Percentiles rank a stretch among this genome's conserved stretches.
phyloP scores from a whole-genome alignment of 192 early-diverging fungal species.

The Gamsiella multidivaricata region DNA sequence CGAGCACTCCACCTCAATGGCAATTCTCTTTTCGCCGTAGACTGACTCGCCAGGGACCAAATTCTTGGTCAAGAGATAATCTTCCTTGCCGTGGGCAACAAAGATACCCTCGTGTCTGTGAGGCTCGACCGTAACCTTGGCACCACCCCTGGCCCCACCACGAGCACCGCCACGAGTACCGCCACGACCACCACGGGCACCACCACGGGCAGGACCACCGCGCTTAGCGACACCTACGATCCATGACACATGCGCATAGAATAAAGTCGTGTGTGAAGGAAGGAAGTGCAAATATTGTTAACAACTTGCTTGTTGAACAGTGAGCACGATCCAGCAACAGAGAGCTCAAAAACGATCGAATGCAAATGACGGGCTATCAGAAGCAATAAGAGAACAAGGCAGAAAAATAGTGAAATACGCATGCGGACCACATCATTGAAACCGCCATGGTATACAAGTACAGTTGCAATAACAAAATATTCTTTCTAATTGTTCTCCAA shows the following conservation, averaged over 20 bases:
- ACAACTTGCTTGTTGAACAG: background rate
- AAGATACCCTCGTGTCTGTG: constrained; percentile 97
- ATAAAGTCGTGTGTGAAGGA: background rate
- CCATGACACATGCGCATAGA: background rate
- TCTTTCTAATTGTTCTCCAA: background rate
- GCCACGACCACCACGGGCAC: constrained; percentile 60
- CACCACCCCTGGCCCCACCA: constrained; percentile 87
- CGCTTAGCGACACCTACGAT: constrained; percentile 64
- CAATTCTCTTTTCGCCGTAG: constrained; percentile 99
- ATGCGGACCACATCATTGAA: background rate
- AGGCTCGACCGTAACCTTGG: constrained; percentile 97
- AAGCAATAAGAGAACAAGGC: background rate
- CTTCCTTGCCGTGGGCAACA: constrained; percentile 98
- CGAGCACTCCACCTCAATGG: constrained; percentile 70
- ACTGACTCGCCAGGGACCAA: constrained; percentile 96
- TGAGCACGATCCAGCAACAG: constrained; percentile 20
- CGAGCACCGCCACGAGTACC: constrained; percentile 66
- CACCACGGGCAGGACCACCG: constrained; percentile 65
- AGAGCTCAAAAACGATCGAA: background rate
- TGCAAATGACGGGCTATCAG: background rate
- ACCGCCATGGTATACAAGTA: background rate
- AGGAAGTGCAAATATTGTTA: constrained; percentile 1
- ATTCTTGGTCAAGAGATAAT: constrained; percentile 98
- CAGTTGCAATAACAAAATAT: background rate
- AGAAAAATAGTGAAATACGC: background rate